Percentiles rank a stretch among this genome's conserved stretches.
These are phyloP conservation scores for Termitomyces titanicus DNA, from an alignment of 768 basidiomycete species.

Conservation along the genomic window DNA sequence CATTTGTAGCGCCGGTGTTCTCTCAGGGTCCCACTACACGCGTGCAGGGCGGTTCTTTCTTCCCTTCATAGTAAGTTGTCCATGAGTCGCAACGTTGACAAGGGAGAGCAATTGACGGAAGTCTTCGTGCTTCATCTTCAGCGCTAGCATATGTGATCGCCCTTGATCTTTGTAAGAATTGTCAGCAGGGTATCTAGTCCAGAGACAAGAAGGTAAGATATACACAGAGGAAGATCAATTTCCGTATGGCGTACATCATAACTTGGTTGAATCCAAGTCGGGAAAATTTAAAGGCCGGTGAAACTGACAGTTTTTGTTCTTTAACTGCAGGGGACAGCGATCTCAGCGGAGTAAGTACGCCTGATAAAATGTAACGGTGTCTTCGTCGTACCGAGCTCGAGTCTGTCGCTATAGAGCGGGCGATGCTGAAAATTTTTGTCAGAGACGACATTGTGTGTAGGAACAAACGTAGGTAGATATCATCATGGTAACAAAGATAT, in stretches of 20 bases:
- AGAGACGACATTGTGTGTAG: no score
- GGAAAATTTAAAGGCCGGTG: slow-evolving; percentile 10
- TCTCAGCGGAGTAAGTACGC: slow-evolving; percentile 14
- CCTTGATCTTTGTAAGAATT: slow-evolving; percentile 12
- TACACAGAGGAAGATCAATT: neutral
- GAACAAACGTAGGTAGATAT: no score
- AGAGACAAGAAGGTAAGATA: neutral
- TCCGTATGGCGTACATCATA: slow-evolving; percentile 12
- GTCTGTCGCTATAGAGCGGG: no score
- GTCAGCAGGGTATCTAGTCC: slow-evolving; percentile 12
- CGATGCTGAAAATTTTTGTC: no score
- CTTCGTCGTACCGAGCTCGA: slow-evolving; percentile 12
- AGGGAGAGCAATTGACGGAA: slow-evolving; percentile 9
- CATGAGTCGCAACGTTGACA: slow-evolving; percentile 10
- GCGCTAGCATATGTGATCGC: slow-evolving; percentile 14
- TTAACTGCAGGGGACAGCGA: slow-evolving; percentile 12
- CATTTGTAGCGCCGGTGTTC: slow-evolving; percentile 6
- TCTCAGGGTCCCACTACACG: slow-evolving; percentile 15
- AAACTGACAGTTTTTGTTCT: slow-evolving; percentile 12
- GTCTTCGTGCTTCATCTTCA: slow-evolving; percentile 15
- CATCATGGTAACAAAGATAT: no score
- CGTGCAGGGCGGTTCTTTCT: slow-evolving; percentile 11
- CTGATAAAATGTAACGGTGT: slow-evolving; percentile 14
- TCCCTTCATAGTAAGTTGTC: slow-evolving; percentile 5
- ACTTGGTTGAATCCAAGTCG: slow-evolving; percentile 17